Evolutionary conservation across 2,329 filamentous ascomycete genomes (phyloP), one percentile per base, ranked within the genome.

Genomic region (Cercospora canescens): DNA sequence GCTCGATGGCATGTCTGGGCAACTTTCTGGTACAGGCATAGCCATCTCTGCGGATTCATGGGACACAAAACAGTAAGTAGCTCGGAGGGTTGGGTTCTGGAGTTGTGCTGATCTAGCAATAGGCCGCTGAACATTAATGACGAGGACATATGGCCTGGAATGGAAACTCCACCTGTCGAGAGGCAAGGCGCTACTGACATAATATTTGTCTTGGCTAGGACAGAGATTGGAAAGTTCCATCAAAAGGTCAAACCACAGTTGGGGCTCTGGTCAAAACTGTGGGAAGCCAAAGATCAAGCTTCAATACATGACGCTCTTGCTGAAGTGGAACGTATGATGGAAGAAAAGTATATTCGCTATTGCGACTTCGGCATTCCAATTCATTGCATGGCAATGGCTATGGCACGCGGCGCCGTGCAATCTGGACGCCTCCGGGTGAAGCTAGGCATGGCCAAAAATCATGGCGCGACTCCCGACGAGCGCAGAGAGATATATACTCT

Each of bases 101-200:
- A 24, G 6, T 30, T n/a, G 14, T 1, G 45, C 39, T 41, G 16
- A 41, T n/a, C 35, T 8, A 56, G 18, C 39, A 0, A 26, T 18
- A 60, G 57, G 34, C 76, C 77, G 1, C 28, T 74, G 3, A 79
- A 79, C 61, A 69, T 79, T 59, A 74, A 79, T 54, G 77, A 79
- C 54, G 68, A 68, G 41, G 75, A 80, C 45, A 74, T 79, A 14
- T 72, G 70, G 65, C 76, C 75, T 0, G 83, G 85, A 0, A 85
- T 82, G 69, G 76, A 82, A 3, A 75, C 80, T 2, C 87, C 87
- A 0, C 68, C 76, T 1, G 60, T 69, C 1, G 79, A 84, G 48
- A 82, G 83, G 5, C 75, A 81, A 7, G 86, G 85, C 1, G 75
- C 84, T 1, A 88, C 87, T 0, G 87, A 89, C 7, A 79, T 78